A percentile compares a stretch with the other conserved stretches of the same genome.
Evolutionary conservation across 2,329 filamentous ascomycete genomes (phyloP).

Genomic region (Ophidiomyces ophidiicola): DNA sequence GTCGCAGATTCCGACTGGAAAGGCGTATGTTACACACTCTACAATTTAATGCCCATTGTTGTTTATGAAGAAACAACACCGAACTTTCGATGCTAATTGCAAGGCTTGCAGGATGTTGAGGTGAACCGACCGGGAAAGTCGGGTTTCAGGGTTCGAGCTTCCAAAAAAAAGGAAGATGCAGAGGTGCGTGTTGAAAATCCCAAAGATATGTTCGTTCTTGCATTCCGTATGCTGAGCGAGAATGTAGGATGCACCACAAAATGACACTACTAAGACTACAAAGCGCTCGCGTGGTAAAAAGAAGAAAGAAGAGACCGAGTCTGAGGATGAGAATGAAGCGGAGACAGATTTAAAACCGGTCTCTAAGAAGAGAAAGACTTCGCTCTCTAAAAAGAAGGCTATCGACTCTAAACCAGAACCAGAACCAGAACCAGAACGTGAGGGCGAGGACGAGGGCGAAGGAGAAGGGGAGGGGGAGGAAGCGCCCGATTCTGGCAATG

Average conservation of each 20-base stretch:
- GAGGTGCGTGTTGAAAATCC: constrained; percentile 3
- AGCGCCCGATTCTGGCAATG: constrained; percentile 16
- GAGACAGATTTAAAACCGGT: constrained; percentile 15
- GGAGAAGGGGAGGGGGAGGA: constrained; percentile 14
- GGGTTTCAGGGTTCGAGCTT: constrained; percentile 45
- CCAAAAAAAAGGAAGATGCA: constrained; percentile 22
- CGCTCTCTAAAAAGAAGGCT: constrained; percentile 12
- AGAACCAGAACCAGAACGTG: constrained; percentile 10
- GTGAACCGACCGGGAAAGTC: constrained; percentile 56
- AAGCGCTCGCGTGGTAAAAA: constrained; percentile 28
- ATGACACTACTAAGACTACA: constrained; percentile 25
- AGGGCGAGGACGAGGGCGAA: too few relatives aligned
- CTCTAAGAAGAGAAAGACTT: constrained; percentile 16
- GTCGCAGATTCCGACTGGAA: constrained; percentile 80
- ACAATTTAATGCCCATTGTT: background rate
- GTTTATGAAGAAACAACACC: background rate
- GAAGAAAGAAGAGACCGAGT: constrained; percentile 13
- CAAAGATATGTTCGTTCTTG: too few relatives aligned
- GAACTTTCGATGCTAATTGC: constrained; percentile 4
- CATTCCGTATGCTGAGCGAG: too few relatives aligned
- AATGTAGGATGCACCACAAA: constrained; percentile 18
- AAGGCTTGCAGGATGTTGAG: constrained; percentile 51
- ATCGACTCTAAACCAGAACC: constrained; percentile 7
- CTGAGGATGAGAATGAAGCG: constrained; percentile 13
- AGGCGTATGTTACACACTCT: constrained; percentile 48